A percentile compares a stretch with the other conserved stretches of the same genome.
phyloP scores from a whole-genome alignment of 306 rosid species.

The Vachellia collinsii region DNA sequence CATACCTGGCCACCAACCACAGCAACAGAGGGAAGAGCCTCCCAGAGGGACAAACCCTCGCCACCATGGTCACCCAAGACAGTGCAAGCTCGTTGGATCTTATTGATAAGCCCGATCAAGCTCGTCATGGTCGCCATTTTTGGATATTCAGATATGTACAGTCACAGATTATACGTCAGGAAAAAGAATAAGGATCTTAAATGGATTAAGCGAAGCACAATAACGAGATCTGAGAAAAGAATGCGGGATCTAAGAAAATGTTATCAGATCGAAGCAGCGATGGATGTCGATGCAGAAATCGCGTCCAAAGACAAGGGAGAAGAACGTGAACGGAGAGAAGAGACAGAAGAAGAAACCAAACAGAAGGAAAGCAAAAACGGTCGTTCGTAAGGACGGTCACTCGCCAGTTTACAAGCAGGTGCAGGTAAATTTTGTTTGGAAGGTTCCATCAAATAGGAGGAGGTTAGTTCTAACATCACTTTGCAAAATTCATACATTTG shows the following conservation, averaged over 20 bases:
- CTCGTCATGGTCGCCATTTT: conserved; percentile 86
- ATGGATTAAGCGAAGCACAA: neutral
- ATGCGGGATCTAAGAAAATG: conserved; percentile 28
- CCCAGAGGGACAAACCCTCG: conserved; percentile 88
- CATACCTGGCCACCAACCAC: conserved; percentile 95
- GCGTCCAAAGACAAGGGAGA: conserved; percentile 1
- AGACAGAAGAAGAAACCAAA: conserved; percentile 17
- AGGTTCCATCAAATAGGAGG: neutral
- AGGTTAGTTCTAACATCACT: neutral
- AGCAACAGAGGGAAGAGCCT: conserved; percentile 87
- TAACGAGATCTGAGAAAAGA: conserved; percentile 33
- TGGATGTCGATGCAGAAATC: conserved; percentile 38
- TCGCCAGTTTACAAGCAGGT: neutral
- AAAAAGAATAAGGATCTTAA: conserved; percentile 2
- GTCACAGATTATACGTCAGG: neutral
- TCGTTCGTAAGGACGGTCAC: neutral
- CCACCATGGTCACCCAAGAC: conserved; percentile 87
- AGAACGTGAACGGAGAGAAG: conserved; percentile 33
- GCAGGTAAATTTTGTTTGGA: neutral
- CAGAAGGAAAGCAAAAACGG: conserved; percentile 7
- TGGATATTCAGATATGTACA: neutral
- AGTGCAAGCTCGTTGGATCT: conserved; percentile 84
- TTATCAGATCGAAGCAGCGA: conserved; percentile 1
- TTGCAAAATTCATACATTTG: neutral
- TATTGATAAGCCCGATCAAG: conserved; percentile 84